Evolutionary conservation across 106 monocot genomes (phyloP).

Genomic region (Acorus gramineus): DNA sequence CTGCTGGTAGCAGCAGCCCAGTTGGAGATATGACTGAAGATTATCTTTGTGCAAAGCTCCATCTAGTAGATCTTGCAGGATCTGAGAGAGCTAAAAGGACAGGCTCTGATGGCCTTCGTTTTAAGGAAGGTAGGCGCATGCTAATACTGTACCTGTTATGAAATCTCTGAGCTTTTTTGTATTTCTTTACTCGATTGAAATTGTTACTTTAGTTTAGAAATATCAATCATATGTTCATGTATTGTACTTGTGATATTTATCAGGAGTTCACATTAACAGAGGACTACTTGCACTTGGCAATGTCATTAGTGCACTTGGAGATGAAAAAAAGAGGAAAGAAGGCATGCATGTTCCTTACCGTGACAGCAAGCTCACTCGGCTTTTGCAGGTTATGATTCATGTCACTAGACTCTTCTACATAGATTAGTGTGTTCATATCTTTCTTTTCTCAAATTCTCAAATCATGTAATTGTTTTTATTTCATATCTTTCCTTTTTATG

Average conservation of each 20-base stretch:
- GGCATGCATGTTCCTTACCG: constrained; percentile 96
- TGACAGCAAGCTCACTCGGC: constrained; percentile 96
- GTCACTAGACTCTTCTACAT: too few species aligned
- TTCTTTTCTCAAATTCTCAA: too few species aligned
- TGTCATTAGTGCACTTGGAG: constrained; percentile 98
- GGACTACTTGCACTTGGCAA: constrained; percentile 96
- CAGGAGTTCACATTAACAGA: constrained; percentile 96
- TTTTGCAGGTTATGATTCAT: constrained; percentile 56
- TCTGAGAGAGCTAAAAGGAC: constrained; percentile 96
- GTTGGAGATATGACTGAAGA: constrained; percentile 77
- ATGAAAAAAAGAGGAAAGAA: constrained; percentile 97
- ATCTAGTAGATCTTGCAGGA: constrained; percentile 98
- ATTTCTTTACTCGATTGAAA: too few species aligned
- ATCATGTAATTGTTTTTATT: background rate
- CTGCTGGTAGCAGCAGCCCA: constrained; percentile 18
- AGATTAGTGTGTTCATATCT: too few species aligned
- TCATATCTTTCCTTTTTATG: background rate
- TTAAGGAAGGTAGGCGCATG: constrained; percentile 77
- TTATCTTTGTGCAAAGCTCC: constrained; percentile 89
- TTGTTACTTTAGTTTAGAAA: too few species aligned
- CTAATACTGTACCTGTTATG: too few species aligned
- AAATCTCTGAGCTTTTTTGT: too few species aligned
- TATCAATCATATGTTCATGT: background rate
- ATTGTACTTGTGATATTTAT: constrained; percentile 9
- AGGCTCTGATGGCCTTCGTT: constrained; percentile 91